Percentiles rank a stretch among this genome's conserved stretches.
Evolutionary conservation across 2,329 filamentous ascomycete genomes (phyloP).

Genomic region (Monilinia vaccinii-corymbosi): DNA sequence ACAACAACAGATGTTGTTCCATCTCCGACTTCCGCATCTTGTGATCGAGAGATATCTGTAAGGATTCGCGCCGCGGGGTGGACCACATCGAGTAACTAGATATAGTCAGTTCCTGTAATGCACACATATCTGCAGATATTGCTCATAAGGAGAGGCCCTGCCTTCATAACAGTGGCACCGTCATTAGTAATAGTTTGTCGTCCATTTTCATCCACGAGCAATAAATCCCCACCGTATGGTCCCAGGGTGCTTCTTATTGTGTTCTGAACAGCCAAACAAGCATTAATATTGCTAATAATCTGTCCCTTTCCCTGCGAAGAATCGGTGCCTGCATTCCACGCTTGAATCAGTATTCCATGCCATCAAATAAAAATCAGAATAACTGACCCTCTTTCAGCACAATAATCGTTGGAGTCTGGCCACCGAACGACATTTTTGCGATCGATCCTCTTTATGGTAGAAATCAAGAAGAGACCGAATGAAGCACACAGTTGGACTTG

Average conservation of each 20-base stretch:
- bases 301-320: conserved; percentile 95
- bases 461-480: background rate
- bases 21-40: conserved; percentile 98
- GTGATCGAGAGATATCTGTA: conserved; percentile 94
- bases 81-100: conserved; percentile 89
- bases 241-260: conserved; percentile 95
- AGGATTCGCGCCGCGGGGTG: conserved; percentile 95
- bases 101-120: conserved; percentile 12
- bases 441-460: background rate
- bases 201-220: conserved; percentile 94
- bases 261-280: conserved; percentile 87
- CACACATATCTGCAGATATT: background rate
- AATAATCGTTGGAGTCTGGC: conserved; percentile 95
- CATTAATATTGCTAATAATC: conserved; percentile 96
- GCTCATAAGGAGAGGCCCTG: conserved; percentile 32
- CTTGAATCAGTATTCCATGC: conserved; percentile 13
- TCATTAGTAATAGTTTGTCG: conserved; percentile 98
- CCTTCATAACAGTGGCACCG: conserved; percentile 98
- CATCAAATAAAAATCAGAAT: conserved; percentile 5
- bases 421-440: conserved; percentile 78
- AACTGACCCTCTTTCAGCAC: conserved; percentile 90
- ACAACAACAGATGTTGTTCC: conserved; percentile 97
- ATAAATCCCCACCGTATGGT: conserved; percentile 90
- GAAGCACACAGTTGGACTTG: background rate
- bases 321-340: conserved; percentile 66